phyloP scores from a whole-genome alignment of 2,329 filamentous ascomycete genomes.

The Didymella pinodella region DNA sequence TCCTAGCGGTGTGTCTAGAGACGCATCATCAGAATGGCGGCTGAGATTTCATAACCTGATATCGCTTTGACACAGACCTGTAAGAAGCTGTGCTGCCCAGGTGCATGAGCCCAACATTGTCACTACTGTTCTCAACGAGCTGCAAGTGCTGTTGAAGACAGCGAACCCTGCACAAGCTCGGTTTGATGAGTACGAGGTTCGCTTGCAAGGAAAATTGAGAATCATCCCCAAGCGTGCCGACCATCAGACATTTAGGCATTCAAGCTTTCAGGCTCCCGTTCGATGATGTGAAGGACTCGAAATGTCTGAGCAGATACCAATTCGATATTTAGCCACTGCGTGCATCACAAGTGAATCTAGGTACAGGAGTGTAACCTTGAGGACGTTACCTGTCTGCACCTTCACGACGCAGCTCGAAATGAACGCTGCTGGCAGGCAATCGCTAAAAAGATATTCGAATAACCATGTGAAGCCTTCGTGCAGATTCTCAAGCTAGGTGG shows the following conservation, averaged over 20 bases:
- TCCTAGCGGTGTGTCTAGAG: neutral
- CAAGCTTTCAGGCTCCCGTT: neutral
- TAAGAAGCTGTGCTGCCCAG: too few species aligned
- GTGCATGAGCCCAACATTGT: neutral
- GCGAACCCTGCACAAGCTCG: neutral
- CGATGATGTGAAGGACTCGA: neutral
- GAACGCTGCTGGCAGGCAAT: too few species aligned
- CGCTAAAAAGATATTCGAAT: neutral
- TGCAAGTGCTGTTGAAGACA: neutral
- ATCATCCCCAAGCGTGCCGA: neutral
- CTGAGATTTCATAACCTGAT: neutral
- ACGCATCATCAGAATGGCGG: neutral
- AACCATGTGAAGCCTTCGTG: neutral
- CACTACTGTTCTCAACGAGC: neutral
- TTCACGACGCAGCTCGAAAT: too few species aligned
- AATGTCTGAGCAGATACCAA: too few species aligned
- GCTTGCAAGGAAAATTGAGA: neutral
- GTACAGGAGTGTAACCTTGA: too few species aligned
- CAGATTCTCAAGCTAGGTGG: neutral
- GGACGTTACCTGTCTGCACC: too few species aligned
- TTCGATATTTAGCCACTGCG: too few species aligned
- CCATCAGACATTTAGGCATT: neutral
- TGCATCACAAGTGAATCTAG: too few species aligned
- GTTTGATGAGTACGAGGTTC: neutral
- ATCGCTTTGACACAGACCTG: neutral